A percentile compares a stretch with the other conserved stretches of the same genome.
These are phyloP conservation scores for Alternaria sp. DNA, from an alignment of 2,329 filamentous ascomycete genomes.

Conservation along the genomic window DNA sequence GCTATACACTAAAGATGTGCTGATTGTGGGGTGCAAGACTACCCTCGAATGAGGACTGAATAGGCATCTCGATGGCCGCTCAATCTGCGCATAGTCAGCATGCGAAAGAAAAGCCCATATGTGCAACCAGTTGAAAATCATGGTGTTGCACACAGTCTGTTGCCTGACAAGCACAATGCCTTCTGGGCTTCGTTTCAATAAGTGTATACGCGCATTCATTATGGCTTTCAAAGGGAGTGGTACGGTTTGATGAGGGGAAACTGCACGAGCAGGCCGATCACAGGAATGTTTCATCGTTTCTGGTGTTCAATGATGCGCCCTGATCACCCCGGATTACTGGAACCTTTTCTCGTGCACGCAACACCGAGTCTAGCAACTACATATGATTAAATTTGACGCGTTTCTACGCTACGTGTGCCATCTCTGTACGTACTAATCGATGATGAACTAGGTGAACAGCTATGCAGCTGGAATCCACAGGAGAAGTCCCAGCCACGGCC, in stretches of 20 bases:
- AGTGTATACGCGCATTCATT: neutral
- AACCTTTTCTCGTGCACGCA: neutral
- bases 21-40: neutral
- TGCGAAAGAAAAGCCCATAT: neutral
- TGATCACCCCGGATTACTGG: neutral
- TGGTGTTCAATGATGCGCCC: neutral
- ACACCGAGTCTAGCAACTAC: neutral
- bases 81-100: neutral
- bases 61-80: neutral
- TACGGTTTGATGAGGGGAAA: neutral
- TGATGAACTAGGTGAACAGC: neutral
- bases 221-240: neutral
- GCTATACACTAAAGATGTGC: neutral
- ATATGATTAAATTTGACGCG: neutral
- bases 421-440: neutral
- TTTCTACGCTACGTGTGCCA: neutral
- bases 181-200: neutral
- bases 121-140: neutral
- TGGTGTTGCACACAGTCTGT: neutral
- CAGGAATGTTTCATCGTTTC: neutral
- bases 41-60: neutral
- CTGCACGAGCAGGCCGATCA: neutral
- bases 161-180: neutral
- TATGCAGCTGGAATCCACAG: neutral
- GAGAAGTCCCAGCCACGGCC: neutral